Percentiles rank a stretch among this genome's conserved stretches.
Conservation (phyloP, 495 filamentous ascomycete species). For the Lindgomyces ingoldianus region DNA sequence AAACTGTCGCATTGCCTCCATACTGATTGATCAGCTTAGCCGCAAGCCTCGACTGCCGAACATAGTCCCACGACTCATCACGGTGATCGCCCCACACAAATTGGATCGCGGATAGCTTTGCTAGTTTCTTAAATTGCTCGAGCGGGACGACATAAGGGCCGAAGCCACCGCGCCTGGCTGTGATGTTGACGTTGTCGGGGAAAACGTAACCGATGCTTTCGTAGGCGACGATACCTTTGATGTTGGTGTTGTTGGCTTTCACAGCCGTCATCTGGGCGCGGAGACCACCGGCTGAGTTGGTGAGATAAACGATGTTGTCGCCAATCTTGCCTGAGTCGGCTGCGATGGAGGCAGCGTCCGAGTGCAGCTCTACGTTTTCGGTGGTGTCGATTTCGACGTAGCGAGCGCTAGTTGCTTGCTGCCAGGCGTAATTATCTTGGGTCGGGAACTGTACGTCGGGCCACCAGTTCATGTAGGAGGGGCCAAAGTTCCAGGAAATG, state of each 20-base stretch:
- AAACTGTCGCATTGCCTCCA: constrained; percentile 50
- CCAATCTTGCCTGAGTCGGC: constrained; percentile 52
- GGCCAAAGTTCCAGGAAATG: constrained; percentile 51
- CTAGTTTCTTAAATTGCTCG: constrained; percentile 52
- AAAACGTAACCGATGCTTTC: constrained; percentile 52
- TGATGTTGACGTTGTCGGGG: constrained; percentile 48
- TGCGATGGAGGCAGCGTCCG: constrained; percentile 47
- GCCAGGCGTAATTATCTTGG: constrained; percentile 44
- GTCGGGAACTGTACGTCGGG: constrained; percentile 51
- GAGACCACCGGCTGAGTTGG: constrained; percentile 51
- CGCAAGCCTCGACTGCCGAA: constrained; percentile 41
- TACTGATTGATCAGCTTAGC: constrained; percentile 51
- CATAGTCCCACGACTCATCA: constrained; percentile 39
- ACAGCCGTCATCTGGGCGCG: constrained; percentile 49
- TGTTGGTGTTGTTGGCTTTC: constrained; percentile 49
- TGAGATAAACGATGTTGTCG: constrained; percentile 49
- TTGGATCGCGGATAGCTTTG: constrained; percentile 48
- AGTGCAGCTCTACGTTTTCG: constrained; percentile 47
- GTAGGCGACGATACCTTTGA: constrained; percentile 53
- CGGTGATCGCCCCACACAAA: constrained; percentile 54
- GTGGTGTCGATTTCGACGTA: constrained; percentile 51
- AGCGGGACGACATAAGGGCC: constrained; percentile 47
- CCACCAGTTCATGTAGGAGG: constrained; percentile 47
- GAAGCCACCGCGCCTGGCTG: constrained; percentile 40
- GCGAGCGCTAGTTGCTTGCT: constrained; percentile 48